Base-by-base conservation (phyloP, 2,329 filamentous ascomycete genomes). In the Monosporascus sp. region DNA sequence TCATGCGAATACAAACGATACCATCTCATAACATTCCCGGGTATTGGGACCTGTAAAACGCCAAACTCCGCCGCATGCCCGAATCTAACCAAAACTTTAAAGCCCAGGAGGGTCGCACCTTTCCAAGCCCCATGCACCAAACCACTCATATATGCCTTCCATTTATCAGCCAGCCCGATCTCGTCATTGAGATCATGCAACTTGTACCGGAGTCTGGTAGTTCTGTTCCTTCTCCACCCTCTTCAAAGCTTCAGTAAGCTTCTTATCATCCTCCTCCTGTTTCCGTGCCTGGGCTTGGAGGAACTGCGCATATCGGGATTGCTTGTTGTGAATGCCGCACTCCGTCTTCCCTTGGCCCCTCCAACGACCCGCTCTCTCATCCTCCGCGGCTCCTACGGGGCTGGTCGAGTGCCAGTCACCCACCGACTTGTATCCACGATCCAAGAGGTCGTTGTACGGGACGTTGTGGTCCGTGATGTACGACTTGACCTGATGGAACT, bases 241-340 rank as follows among this genome's bases (percentile, higher is more conserved):
- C 47, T 62, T 50, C 8, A 62, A 55, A 1, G 61, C 62, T 5
- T 56, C 60, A 7, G 54, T 52, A 18, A 63, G 58, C 50, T 59
- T 24, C 31, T 48, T 41, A 51, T 68, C 62, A 50, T 67, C 62
- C 58, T 83, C 80, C 61, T 85, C 77, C 59, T 79, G 76, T 77
- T 89, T 86, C 66, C 79, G 75, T 68, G 90, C 86, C 72, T 88
- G 82, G 56, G 90, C 85, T 64, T 80, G 79, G 52, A 96, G 74
- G 73, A 88, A 97, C 73, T 92, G 85, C 11, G 91, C 89, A 67
- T 97, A 99, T 62, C 91, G 87, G 54, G 90, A 96, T 72, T 92
- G 87, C 74, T 94, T 95, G 80, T 97, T 97, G 83, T 99, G 94
- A 68, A 99, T 97, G 48, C 94, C 94, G 72, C 94, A 99, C 77